Evolutionary conservation across 192 early-diverging fungal genomes (phyloP), one percentile per base, ranked within the genome.

Genomic region (Coemansia reversa): DNA sequence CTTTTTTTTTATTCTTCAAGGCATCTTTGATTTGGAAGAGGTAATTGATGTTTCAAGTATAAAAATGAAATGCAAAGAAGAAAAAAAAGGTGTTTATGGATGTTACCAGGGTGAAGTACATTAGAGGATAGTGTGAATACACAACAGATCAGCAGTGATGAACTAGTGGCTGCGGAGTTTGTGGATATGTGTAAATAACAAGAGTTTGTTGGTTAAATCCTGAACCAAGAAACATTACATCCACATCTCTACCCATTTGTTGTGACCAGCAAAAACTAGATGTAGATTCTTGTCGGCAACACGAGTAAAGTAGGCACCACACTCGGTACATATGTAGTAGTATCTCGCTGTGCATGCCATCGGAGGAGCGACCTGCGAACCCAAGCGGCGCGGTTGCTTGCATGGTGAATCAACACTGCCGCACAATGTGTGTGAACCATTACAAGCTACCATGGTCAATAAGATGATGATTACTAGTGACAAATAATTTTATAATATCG

Each of bases 241-340:
- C 69, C 62, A 70, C 28, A 64, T 51, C 33, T 80, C 70, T 5
- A 71, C 35, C 77, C 77, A 80, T 9, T 69, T 64, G 20, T 66
- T 61, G 62, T 80, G 77, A 19, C 69, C 72, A 5, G 52, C 55
- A 42, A 53, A 74, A 20, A 80, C 77, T 4, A 74, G 59, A 27
- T 80, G 77, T 35, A 70, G 35, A 51, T 80, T 80, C 63, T 74
- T 71, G 32, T 75, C 72, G 16, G 72, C 64, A n/a, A 80, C 58
- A 8, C 67, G 65, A 0, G 62, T 68, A 7, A 58, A 60, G 45
- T 74, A 80, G 50, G 51, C 65, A n/a, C 77, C 72, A 42, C 77
- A 80, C 28, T 65, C 72, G 30, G 53, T 39, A 62, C 77, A 80
- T n/a, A 80, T 67, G 55, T 70, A 69, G 58, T 80, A 80, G 69